Evolutionary conservation across 345 rosid genomes (phyloP).

Genomic region (Euphorbia tirucalli): DNA sequence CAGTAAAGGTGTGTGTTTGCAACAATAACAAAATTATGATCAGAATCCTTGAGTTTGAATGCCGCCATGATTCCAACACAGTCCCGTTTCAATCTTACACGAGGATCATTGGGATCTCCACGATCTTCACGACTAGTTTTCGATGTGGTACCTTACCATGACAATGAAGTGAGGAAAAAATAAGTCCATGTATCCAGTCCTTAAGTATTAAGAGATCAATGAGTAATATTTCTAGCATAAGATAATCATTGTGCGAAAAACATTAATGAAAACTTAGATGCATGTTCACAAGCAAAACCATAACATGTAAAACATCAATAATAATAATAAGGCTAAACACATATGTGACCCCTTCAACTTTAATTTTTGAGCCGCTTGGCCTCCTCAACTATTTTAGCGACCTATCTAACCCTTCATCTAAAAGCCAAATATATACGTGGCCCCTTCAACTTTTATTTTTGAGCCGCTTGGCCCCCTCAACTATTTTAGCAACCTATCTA

Average conservation of each 20-base stretch:
- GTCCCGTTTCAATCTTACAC: conserved; percentile 74
- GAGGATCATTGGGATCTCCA: conserved; percentile 80
- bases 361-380: no score
- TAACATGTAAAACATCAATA: neutral
- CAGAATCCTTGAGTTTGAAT: conserved; percentile 60
- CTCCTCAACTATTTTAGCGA: no score
- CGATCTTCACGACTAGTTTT: conserved; percentile 38
- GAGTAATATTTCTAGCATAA: neutral
- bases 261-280: neutral
- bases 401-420: no score
- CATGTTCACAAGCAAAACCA: neutral
- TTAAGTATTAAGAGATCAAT: neutral
- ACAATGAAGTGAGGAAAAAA: conserved; percentile 17
- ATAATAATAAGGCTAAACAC: no score
- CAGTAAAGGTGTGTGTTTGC: conserved; percentile 94
- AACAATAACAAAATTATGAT: conserved; percentile 54
- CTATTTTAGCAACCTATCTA: no score
- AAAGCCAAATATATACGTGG: no score
- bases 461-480: no score
- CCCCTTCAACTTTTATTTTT: no score
- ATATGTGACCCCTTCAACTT: no score
- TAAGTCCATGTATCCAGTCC: conserved; percentile 3
- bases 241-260: neutral
- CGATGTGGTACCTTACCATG: conserved; percentile 30
- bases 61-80: conserved; percentile 96